A percentile compares a stretch with the other conserved stretches of the same genome.
Conservation (phyloP, 2,329 filamentous ascomycete species). For the Cyphellophora attinorum region DNA sequence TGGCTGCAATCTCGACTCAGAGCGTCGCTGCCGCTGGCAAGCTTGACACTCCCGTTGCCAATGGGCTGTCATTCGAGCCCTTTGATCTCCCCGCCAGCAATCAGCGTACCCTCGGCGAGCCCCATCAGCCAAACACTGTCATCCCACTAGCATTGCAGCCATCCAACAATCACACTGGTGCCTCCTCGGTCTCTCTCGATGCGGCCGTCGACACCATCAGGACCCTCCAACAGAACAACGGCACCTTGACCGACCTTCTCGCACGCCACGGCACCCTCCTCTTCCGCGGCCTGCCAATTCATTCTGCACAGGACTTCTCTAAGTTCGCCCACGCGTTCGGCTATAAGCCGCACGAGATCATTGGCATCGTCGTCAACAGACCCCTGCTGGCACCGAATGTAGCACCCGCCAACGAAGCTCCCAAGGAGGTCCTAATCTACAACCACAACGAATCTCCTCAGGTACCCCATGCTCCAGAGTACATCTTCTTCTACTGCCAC, state of each 20-base stretch:
- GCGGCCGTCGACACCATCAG: constrained; percentile 28
- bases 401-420: constrained; percentile 39
- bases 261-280: constrained; percentile 37
- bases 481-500: constrained; percentile 42
- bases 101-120: constrained; percentile 30
- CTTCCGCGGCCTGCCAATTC: constrained; percentile 38
- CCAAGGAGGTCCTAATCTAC: constrained; percentile 39
- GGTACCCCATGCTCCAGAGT: constrained; percentile 42
- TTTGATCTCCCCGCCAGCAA: constrained; percentile 32
- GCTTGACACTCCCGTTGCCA: too few species aligned
- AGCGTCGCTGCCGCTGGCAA: too few species aligned
- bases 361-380: constrained; percentile 40
- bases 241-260: constrained; percentile 30
- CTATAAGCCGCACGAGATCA: constrained; percentile 39
- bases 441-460: constrained; percentile 44
- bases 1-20: too few species aligned
- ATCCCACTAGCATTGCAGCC: constrained; percentile 32
- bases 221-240: constrained; percentile 25
- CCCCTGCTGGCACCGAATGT: constrained; percentile 35
- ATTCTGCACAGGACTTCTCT: constrained; percentile 36
- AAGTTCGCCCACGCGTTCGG: constrained; percentile 42
- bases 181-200: constrained; percentile 23
- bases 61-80: constrained; percentile 29
- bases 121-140: constrained; percentile 28
- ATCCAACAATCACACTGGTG: constrained; percentile 16